A percentile compares a stretch with the other conserved stretches of the same genome.
These are phyloP conservation scores for Colletotrichum cordylinicola DNA, from an alignment of 2,329 filamentous ascomycete genomes.

Conservation along the genomic window DNA sequence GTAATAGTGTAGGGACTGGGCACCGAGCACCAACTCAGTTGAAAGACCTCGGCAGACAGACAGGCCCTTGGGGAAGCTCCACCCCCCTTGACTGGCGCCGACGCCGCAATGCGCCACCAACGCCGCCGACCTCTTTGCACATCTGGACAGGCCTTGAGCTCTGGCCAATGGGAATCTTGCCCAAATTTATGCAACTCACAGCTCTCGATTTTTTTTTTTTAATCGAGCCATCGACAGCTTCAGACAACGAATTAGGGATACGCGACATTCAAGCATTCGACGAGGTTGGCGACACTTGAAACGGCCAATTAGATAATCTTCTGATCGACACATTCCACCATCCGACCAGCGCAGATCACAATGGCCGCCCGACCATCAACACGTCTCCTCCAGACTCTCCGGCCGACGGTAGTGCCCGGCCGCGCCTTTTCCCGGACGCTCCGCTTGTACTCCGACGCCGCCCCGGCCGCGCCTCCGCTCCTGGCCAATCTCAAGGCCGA, in stretches of 20 bases:
- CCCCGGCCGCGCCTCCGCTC: conserved; percentile 50
- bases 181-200: not conserved
- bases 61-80: not conserved
- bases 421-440: conserved; percentile 18
- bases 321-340: not conserved
- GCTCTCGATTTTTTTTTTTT: not conserved
- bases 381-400: conserved; percentile 27
- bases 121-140: not conserved
- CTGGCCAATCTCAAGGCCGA: conserved; percentile 63
- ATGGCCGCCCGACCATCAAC: conserved; percentile 29
- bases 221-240: not conserved
- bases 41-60: not conserved
- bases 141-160: not conserved
- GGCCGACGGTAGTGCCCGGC: conserved; percentile 14
- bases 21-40: not conserved
- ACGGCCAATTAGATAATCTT: not conserved
- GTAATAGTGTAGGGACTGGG: not conserved
- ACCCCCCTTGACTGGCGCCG: not conserved
- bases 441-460: conserved; percentile 26
- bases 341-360: conserved; percentile 7
- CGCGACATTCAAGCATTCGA: not conserved
- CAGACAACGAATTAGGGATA: not conserved
- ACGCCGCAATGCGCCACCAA: not conserved
- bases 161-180: conserved; percentile 21
- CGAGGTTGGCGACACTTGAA: not conserved